A percentile compares a stretch with the other conserved stretches of the same genome.
phyloP scores from a whole-genome alignment of 1,284 basidiomycete genomes.

The Ustilago loliicola region DNA sequence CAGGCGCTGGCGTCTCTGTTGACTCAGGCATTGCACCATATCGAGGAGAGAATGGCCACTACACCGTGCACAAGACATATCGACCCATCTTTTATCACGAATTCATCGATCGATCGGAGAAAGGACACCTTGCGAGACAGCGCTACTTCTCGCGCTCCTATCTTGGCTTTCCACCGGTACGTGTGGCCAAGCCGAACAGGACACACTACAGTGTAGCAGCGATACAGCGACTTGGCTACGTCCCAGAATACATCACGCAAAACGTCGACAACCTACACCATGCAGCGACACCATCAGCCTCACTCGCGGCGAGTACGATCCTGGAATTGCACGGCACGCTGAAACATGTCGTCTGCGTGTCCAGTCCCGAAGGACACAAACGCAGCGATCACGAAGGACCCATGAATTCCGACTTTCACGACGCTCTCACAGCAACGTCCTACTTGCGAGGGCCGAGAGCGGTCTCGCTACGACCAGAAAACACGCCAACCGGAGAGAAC shows the following conservation, averaged over 20 bases:
- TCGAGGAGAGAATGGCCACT: conserved; percentile 66
- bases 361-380: conserved; percentile 12
- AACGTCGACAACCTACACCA: conserved; percentile 70
- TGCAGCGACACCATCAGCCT: conserved; percentile 56
- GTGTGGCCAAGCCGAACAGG: conserved; percentile 63
- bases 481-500: conserved; percentile 46
- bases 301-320: conserved; percentile 56
- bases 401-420: conserved; percentile 27
- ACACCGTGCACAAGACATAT: conserved; percentile 65
- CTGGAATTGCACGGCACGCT: conserved; percentile 68
- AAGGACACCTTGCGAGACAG: conserved; percentile 56
- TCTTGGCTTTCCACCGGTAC: conserved; percentile 66
- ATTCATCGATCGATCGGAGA: conserved; percentile 55
- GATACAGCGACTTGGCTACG: conserved; percentile 60
- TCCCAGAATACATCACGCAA: conserved; percentile 65
- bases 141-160: conserved; percentile 69
- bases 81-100: conserved; percentile 70
- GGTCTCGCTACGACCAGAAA: conserved; percentile 32
- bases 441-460: conserved; percentile 46
- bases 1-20: conserved; percentile 68
- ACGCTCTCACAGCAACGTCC: conserved; percentile 30
- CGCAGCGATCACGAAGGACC: not conserved
- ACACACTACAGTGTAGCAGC: conserved; percentile 67
- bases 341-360: conserved; percentile 38
- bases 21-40: conserved; percentile 70